Conservation (phyloP, 352 stramenopile species). For the Pythium sukuiense region DNA sequence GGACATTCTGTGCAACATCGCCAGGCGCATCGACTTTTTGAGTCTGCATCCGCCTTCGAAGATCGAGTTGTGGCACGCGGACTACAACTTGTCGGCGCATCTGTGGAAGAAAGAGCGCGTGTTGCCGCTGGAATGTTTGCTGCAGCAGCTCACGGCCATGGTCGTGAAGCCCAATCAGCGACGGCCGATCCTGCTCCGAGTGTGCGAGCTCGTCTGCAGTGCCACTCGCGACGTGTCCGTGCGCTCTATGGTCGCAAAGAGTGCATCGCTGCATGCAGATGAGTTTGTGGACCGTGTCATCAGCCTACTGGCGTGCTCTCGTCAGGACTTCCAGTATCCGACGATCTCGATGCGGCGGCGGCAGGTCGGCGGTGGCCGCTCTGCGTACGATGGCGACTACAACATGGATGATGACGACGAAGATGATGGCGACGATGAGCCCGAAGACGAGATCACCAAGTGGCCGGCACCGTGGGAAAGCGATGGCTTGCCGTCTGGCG, state of each 20-base stretch:
- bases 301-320: conserved; percentile 45
- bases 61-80: conserved; percentile 58
- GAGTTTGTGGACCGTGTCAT: conserved; percentile 57
- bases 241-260: conserved; percentile 43
- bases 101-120: conserved; percentile 64
- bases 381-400: conserved; percentile 34
- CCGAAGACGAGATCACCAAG: conserved; percentile 46
- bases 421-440: conserved; percentile 51
- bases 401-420: conserved; percentile 60
- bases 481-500: conserved; percentile 58
- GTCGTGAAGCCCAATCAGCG: conserved; percentile 35
- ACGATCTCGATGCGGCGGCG: conserved; percentile 30
- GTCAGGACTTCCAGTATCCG: conserved; percentile 46
- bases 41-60: conserved; percentile 51
- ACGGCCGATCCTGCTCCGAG: conserved; percentile 58
- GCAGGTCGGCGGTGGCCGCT: conserved; percentile 4
- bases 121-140: conserved; percentile 60
- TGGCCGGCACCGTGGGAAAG: conserved; percentile 82
- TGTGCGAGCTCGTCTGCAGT: conserved; percentile 62
- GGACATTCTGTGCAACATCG: conserved; percentile 72
- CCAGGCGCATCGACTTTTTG: conserved; percentile 71
- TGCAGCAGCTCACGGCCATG: conserved; percentile 52
- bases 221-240: conserved; percentile 55
- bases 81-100: conserved; percentile 58
- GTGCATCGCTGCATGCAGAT: conserved; percentile 40